Conservation (phyloP, 2,329 filamentous ascomycete genomes). For the Aspergillus tanneri region DNA sequence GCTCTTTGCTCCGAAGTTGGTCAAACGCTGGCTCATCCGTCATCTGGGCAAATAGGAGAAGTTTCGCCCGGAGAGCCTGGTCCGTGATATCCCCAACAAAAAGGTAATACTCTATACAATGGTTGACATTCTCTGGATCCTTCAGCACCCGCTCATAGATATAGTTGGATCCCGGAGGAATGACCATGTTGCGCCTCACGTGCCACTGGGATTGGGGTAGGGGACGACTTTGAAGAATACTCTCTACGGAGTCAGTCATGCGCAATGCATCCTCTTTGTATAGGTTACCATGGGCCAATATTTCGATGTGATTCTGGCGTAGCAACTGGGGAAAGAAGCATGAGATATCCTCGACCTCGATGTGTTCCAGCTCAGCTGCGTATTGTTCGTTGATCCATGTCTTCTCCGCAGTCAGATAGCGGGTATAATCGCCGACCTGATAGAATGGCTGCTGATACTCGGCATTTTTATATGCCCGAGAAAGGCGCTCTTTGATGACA, state of each 20-base stretch:
- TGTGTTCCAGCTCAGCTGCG: constrained; percentile 69
- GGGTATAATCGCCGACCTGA: constrained; percentile 79
- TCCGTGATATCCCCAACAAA: constrained; percentile 69
- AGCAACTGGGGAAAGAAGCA: constrained; percentile 78
- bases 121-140: constrained; percentile 86
- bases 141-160: constrained; percentile 77
- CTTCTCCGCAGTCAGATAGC: constrained; percentile 74
- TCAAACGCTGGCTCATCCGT: constrained; percentile 92
- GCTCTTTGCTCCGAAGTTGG: constrained; percentile 92
- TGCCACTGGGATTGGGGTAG: constrained; percentile 79
- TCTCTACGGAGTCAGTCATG: constrained; percentile 79
- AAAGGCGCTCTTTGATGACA: constrained; percentile 82
- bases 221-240: constrained; percentile 68
- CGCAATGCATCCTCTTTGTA: constrained; percentile 90
- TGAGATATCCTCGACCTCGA: constrained; percentile 72
- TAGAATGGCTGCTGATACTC: constrained; percentile 85
- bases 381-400: constrained; percentile 78
- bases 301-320: constrained; percentile 80
- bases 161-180: constrained; percentile 78
- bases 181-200: constrained; percentile 70
- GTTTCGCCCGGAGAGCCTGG: constrained; percentile 68
- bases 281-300: constrained; percentile 85
- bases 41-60: constrained; percentile 82
- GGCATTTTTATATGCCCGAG: constrained; percentile 77
- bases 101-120: constrained; percentile 77